phyloP scores from a whole-genome alignment of 306 rosid species.

The Quercus engelmannii region DNA sequence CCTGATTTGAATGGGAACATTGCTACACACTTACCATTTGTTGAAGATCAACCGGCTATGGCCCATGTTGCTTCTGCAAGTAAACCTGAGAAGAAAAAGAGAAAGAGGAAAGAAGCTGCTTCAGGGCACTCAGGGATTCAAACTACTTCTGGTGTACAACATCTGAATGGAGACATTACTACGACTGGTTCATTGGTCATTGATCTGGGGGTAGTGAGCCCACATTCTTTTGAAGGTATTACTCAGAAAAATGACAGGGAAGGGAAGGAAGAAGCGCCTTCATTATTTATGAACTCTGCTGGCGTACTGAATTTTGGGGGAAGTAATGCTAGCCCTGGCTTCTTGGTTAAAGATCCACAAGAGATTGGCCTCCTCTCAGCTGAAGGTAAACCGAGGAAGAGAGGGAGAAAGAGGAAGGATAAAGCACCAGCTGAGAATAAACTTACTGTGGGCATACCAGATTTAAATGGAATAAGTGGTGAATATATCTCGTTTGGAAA shows the following conservation, averaged over 20 bases:
- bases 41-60: slow-evolving; percentile 21
- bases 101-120: slow-evolving; percentile 27
- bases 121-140: slow-evolving; percentile 13
- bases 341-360: slow-evolving; percentile 8
- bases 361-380: slow-evolving; percentile 2
- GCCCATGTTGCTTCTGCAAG: slow-evolving; percentile 32
- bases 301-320: slow-evolving; percentile 9
- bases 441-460: slow-evolving; percentile 46
- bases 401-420: slow-evolving; percentile 28
- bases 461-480: slow-evolving; percentile 50
- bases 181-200: slow-evolving; percentile 41
- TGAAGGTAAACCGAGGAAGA: neutral
- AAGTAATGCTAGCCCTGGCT: slow-evolving; percentile 6
- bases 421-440: slow-evolving; percentile 22
- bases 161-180: slow-evolving; percentile 9
- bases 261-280: slow-evolving; percentile 19
- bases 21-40: slow-evolving; percentile 6
- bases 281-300: slow-evolving; percentile 19
- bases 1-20: slow-evolving; percentile 50
- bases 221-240: slow-evolving; percentile 6
- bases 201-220: slow-evolving; percentile 30
- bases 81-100: slow-evolving; percentile 34
- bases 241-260: slow-evolving; percentile 10
- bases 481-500: slow-evolving; percentile 35
- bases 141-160: neutral